phyloP scores from a whole-genome alignment of 2,329 filamentous ascomycete genomes.

The Colletotrichum agaves region DNA sequence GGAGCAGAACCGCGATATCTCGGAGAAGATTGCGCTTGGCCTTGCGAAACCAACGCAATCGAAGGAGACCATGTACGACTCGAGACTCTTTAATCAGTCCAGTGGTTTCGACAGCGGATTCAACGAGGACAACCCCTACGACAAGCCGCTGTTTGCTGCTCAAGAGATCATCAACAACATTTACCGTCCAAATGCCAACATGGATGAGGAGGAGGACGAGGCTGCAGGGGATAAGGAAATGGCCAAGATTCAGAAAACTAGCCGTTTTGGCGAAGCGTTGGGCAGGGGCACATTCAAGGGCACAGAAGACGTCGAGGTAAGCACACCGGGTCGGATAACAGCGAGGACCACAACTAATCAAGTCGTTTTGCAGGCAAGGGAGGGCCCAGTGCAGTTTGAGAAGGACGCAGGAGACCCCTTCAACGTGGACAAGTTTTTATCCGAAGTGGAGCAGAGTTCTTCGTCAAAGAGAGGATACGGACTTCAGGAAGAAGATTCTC shows the following conservation, averaged over 20 bases:
- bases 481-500: slow-evolving; percentile 72
- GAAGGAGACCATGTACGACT: slow-evolving; percentile 97
- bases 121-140: slow-evolving; percentile 98
- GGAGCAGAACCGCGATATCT: slow-evolving; percentile 96
- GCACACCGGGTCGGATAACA: slow-evolving; percentile 42
- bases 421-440: slow-evolving; percentile 93
- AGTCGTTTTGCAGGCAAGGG: slow-evolving; percentile 66
- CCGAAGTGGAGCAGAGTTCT: slow-evolving; percentile 74
- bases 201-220: slow-evolving; percentile 81
- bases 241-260: slow-evolving; percentile 86
- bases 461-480: slow-evolving; percentile 80
- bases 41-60: slow-evolving; percentile 94
- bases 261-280: slow-evolving; percentile 85
- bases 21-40: slow-evolving; percentile 94
- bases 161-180: slow-evolving; percentile 96
- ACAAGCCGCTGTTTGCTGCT: slow-evolving; percentile 95
- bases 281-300: slow-evolving; percentile 94
- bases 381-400: slow-evolving; percentile 96
- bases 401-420: slow-evolving; percentile 88
- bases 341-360: neutral
- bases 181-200: slow-evolving; percentile 82
- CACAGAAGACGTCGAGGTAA: slow-evolving; percentile 81
- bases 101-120: slow-evolving; percentile 91
- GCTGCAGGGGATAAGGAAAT: slow-evolving; percentile 84
- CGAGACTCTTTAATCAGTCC: slow-evolving; percentile 91